Percentiles rank a stretch among this genome's conserved stretches.
These are phyloP conservation scores for Tuber indicum DNA, from an alignment of 495 filamentous ascomycete genomes.

Conservation along the genomic window DNA sequence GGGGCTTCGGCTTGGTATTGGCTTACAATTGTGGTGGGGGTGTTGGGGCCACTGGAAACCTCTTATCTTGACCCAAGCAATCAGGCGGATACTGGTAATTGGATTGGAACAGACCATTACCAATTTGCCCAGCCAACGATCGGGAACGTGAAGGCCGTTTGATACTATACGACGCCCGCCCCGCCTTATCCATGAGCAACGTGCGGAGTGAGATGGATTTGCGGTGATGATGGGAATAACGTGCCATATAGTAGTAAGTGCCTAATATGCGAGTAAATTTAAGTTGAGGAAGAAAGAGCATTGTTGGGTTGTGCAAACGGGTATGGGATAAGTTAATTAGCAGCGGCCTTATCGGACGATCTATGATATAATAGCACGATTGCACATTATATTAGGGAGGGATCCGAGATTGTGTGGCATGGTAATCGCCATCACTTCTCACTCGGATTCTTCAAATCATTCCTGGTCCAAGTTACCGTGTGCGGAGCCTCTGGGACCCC, in stretches of 20 bases:
- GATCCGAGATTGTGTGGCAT: background rate
- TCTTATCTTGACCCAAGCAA: background rate
- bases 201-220: background rate
- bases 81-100: too few species aligned
- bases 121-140: background rate
- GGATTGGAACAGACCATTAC: background rate
- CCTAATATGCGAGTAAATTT: too few species aligned
- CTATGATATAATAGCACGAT: too few species aligned
- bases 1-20: too few species aligned
- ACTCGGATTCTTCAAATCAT: background rate
- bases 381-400: background rate
- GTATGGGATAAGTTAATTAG: too few species aligned
- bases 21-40: too few species aligned
- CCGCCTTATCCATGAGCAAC: background rate
- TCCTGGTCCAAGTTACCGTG: too few species aligned
- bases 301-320: too few species aligned
- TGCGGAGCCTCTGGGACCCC: background rate
- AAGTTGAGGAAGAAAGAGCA: too few species aligned
- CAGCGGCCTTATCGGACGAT: too few species aligned
- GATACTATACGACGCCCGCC: background rate
- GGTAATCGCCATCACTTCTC: background rate
- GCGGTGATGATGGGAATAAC: background rate
- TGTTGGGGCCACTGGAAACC: background rate
- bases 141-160: background rate
- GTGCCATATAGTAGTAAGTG: too few species aligned